phyloP scores from a whole-genome alignment of 441 rosid species.

The Eruca vesicaria region DNA sequence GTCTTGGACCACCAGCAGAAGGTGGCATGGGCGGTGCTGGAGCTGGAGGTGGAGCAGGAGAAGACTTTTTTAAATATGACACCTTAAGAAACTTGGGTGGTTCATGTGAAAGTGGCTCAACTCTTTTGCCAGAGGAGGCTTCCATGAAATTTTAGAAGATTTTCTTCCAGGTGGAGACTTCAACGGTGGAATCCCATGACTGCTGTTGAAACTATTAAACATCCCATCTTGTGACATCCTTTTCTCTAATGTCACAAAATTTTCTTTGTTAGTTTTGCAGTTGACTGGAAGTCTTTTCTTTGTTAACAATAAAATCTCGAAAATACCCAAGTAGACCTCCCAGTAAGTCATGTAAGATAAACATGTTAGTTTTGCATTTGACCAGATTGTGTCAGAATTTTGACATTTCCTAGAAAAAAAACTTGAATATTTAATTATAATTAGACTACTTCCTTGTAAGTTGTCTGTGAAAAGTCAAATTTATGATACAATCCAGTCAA shows the following conservation, averaged over 20 bases:
- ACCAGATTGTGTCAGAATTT: too few relatives aligned
- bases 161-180: constrained; percentile 74
- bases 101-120: constrained; percentile 69
- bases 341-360: too few relatives aligned
- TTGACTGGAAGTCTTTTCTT: too few relatives aligned
- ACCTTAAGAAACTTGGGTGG: constrained; percentile 62
- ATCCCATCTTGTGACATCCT: constrained; percentile 29
- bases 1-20: constrained; percentile 43
- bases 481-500: too few relatives aligned
- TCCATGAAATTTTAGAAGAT: constrained; percentile 38
- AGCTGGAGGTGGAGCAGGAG: constrained; percentile 43
- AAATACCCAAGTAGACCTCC: too few relatives aligned
- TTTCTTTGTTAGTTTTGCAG: too few relatives aligned
- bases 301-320: too few relatives aligned
- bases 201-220: constrained; percentile 26
- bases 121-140: constrained; percentile 64
- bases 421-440: too few relatives aligned
- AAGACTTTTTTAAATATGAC: constrained; percentile 30
- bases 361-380: too few relatives aligned
- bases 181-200: constrained; percentile 47
- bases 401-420: too few relatives aligned
- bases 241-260: constrained; percentile 36
- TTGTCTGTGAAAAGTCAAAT: too few relatives aligned
- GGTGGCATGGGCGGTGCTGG: constrained; percentile 40
- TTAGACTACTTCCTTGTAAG: too few relatives aligned